phyloP scores from a whole-genome alignment of 2,329 filamentous ascomycete genomes.

The Diaporthe vaccinii region DNA sequence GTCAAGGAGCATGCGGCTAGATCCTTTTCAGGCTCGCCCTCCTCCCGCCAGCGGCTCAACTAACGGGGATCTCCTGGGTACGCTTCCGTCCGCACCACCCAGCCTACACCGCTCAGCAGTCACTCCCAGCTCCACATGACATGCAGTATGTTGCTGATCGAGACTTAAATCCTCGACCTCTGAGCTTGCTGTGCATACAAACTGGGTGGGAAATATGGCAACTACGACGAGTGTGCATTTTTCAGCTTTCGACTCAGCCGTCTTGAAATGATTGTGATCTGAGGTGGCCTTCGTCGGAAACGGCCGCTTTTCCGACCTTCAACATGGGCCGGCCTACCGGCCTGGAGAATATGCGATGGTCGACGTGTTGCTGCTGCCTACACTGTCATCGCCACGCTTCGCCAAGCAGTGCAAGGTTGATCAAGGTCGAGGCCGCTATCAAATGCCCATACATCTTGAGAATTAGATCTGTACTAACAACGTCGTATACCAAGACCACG shows the following conservation, averaged over 20 bases:
- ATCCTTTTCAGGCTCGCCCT: slow-evolving; percentile 3
- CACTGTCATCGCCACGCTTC: neutral
- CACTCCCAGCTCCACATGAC: slow-evolving; percentile 5
- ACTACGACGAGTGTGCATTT: too few relatives aligned
- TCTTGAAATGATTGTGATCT: neutral
- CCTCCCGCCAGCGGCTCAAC: slow-evolving; percentile 18
- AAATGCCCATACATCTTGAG: neutral
- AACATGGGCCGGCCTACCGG: neutral
- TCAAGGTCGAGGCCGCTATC: neutral
- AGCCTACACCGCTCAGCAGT: neutral
- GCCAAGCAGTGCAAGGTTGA: neutral
- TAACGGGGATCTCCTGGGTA: slow-evolving; percentile 1
- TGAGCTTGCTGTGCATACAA: neutral
- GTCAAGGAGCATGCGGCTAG: slow-evolving; percentile 18
- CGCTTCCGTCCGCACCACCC: slow-evolving; percentile 10
- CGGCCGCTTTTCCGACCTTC: neutral
- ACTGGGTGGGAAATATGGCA: neutral
- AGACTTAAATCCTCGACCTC: neutral
- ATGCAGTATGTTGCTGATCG: neutral
- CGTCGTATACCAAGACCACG: slow-evolving; percentile 22
- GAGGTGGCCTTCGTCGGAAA: neutral
- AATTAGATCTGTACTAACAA: neutral
- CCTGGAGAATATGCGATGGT: neutral
- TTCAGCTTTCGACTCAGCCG: neutral
- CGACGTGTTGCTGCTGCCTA: neutral